Evolutionary conservation across 805 yeast species (phyloP).

Genomic region (Candida wancherniae): DNA sequence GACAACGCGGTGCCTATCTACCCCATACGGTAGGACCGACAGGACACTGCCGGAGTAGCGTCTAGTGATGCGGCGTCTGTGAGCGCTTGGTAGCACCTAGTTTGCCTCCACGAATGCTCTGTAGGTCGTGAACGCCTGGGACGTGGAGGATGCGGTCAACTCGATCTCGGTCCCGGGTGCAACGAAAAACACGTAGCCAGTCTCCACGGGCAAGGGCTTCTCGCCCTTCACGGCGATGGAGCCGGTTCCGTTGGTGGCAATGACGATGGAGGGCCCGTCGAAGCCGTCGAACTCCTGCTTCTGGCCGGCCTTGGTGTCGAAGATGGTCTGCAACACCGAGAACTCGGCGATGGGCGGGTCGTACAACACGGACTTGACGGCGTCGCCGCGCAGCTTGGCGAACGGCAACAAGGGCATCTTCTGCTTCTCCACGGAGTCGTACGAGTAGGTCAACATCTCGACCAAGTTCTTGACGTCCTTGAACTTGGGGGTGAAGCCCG

Average conservation of each 20-base stretch:
- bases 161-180: constrained; percentile 71
- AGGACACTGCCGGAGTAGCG: no score
- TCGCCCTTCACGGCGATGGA: constrained; percentile 41
- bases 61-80: no score
- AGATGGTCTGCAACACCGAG: constrained; percentile 80
- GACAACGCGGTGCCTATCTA: no score
- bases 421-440: constrained; percentile 88
- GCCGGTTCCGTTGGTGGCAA: constrained; percentile 81
- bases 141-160: constrained; percentile 46
- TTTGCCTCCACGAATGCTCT: constrained; percentile 85
- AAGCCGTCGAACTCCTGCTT: constrained; percentile 55
- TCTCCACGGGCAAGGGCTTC: constrained; percentile 39
- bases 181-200: constrained; percentile 81
- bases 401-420: constrained; percentile 70
- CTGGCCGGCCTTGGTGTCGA: constrained; percentile 43
- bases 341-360: constrained; percentile 98
- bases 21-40: no score
- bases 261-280: constrained; percentile 83
- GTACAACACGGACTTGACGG: constrained; percentile 56
- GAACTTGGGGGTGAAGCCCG: constrained; percentile 99
- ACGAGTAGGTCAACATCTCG: constrained; percentile 82
- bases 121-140: constrained; percentile 63
- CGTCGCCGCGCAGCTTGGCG: constrained; percentile 60
- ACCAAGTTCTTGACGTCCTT: constrained; percentile 91
- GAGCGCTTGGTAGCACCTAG: neutral